Base-by-base conservation (phyloP, 139 green algal species). In the Chlorella ohadii region DNA sequence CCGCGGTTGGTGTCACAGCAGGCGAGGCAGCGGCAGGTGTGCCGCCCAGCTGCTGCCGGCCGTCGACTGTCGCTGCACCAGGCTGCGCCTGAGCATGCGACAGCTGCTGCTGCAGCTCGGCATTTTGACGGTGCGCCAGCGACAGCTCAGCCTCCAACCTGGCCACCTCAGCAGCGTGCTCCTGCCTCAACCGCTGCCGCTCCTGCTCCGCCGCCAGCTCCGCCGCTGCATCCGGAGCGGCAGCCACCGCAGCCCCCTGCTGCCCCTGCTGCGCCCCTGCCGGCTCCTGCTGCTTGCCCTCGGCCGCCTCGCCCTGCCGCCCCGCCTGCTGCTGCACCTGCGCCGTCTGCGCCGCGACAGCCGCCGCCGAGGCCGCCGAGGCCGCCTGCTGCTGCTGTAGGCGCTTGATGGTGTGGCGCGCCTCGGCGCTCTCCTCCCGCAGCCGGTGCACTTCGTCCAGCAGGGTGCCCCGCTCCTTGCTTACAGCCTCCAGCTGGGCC, bases 371-470 rank as follows among this genome's bases (percentile, higher is more conserved):
- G 51, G 51, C 51, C 51, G 51, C 51, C 51, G 51, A 9, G 2
- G 76, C 59, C 28, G 38, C 61, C 31, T 64, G 78, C 78, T 44
- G 39, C 78, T 75, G 63, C 78, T 74, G 63, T 41, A 44, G 25
- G 39, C 61, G 39, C 41, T 65, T 73, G 34, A 47, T n/a, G 16
- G 61, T 44, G 39, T 74, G 78, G 63, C n/a, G 28, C 9, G 63
- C 78, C 59, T 73, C 79, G 11, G 79, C 79, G 66, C 34, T 83
- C 44, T 83, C 79, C 25, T 84, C 79, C 33, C 64, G 79, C 44
- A 84, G 79, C 47, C 33, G 44, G 65, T 59, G 65, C 31, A 84
- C 56, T 15, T 84, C 79, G 15, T 67, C 65, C 44, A 78, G 65
- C 44, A 84, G 79, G 12, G 22, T 31, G 15, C 66, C 65, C 23